A percentile compares a stretch with the other conserved stretches of the same genome.
These are phyloP conservation scores for Phycomyces blakesleeanus DNA, from an alignment of 192 early-diverging fungal genomes.

Conservation along the genomic window DNA sequence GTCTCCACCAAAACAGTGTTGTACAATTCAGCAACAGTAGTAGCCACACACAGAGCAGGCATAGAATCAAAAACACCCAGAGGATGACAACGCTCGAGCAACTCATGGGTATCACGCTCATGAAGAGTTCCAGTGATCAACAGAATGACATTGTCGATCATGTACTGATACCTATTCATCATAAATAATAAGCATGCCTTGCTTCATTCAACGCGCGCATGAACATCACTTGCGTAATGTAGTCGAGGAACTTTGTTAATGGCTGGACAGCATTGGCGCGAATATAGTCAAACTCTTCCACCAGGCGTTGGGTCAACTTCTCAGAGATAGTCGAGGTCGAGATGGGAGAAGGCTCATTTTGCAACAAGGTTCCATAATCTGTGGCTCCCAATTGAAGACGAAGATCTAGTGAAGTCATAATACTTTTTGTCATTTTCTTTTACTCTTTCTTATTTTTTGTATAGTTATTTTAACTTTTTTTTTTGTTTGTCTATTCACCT, in stretches of 20 bases:
- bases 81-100: constrained; percentile 96
- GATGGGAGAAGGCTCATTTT: constrained; percentile 95
- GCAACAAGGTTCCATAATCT: constrained; percentile 91
- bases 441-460: background rate
- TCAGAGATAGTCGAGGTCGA: constrained; percentile 90
- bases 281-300: constrained; percentile 92
- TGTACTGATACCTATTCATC: constrained; percentile 80
- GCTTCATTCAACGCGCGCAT: background rate
- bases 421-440: background rate
- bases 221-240: constrained; percentile 75
- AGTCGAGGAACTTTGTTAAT: constrained; percentile 91
- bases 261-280: constrained; percentile 78
- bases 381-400: constrained; percentile 92
- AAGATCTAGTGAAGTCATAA: constrained; percentile 59
- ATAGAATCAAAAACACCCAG: constrained; percentile 97
- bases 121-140: constrained; percentile 97
- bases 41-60: constrained; percentile 96
- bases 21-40: constrained; percentile 92
- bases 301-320: constrained; percentile 82
- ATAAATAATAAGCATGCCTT: constrained; percentile 11
- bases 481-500: constrained; percentile 41
- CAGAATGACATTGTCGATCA: constrained; percentile 99
- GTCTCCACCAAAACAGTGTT: constrained; percentile 96
- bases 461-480: background rate
- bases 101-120: constrained; percentile 95